Evolutionary conservation across 2,329 filamentous ascomycete species (phyloP).

Genomic region (Aspergillus aculeatus): DNA sequence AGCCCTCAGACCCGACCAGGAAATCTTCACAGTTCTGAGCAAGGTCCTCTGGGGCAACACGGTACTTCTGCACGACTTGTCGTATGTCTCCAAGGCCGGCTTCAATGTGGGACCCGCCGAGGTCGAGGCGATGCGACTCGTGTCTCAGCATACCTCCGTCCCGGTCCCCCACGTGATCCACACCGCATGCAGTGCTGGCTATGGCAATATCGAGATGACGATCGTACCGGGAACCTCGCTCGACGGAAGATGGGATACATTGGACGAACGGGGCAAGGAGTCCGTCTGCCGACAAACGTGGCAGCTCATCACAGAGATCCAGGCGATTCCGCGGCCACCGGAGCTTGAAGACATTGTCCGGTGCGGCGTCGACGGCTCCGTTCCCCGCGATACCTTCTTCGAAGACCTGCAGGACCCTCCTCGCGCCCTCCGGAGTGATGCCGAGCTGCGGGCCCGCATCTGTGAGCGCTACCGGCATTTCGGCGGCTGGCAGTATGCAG

Average conservation of each 20-base stretch:
- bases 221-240: conserved; percentile 18
- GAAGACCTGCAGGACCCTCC: conserved; percentile 23
- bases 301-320: conserved; percentile 21
- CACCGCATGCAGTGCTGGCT: background rate
- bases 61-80: conserved; percentile 12
- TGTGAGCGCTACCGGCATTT: conserved; percentile 27
- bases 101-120: conserved; percentile 16
- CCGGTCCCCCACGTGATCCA: conserved; percentile 21
- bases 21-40: background rate
- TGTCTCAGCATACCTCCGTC: conserved; percentile 19
- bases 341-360: conserved; percentile 20
- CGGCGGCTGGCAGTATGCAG: conserved; percentile 19
- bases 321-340: conserved; percentile 17
- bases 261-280: conserved; percentile 22
- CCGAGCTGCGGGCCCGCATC: conserved; percentile 23
- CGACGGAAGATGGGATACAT: conserved; percentile 17
- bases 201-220: conserved; percentile 12
- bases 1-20: background rate
- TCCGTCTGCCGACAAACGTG: conserved; percentile 23
- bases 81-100: conserved; percentile 19
- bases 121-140: conserved; percentile 24
- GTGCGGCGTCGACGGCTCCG: conserved; percentile 25
- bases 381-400: conserved; percentile 20
- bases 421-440: conserved; percentile 21
- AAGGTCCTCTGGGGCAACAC: background rate